Base-by-base conservation (phyloP, 352 stramenopile species). In the Phytophthora sp. region DNA sequence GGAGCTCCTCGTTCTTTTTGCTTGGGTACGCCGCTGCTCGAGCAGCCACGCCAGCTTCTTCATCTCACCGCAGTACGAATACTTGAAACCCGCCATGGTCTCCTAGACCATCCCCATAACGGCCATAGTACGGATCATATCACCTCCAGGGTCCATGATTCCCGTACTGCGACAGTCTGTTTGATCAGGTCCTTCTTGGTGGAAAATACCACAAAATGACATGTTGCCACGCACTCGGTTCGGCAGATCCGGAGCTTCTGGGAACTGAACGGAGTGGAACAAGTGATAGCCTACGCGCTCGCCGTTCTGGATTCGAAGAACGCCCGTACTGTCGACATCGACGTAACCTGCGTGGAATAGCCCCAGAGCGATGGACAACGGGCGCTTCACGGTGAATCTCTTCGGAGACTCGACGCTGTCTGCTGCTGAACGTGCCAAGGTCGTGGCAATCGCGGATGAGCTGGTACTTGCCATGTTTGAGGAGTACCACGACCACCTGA, bases 191-290 rank as follows among this genome's bases (percentile, higher is more conserved):
- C 36, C 46, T 42, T 57, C 46, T 20, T 70, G 53, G 21, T 66
- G 63, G 57, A 73, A 79, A 27, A 82, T 50, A 1, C 49, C 67
- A 45, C 66, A 77, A 31, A 79, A 68, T 7, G 70, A 82, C 33
- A 82, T 73, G 57, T 79, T 73, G 7, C 70, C 74, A 18, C 74
- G 70, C 2, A 70, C 46, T 31, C 62, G 60, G 30, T 39, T 60
- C 0, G 62, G 62, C 12, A 70, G 53, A 3, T 70, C 57, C 2
- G 67, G 64, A 9, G 35, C 42, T 33, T 70, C 27, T 9, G 62
- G 62, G 16, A 70, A 70, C 5, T 8, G 57, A 20, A 70, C 45
- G 2, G 62, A 70, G 38, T 70, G 62, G 9, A 65, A 42, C 16
- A 70, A 51, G 7, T 70, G 62, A 36, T 70, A 70, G 7, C 62